Evolutionary conservation across 768 basidiomycete genomes (phyloP).

Genomic region (Leccinum aurantiacum): DNA sequence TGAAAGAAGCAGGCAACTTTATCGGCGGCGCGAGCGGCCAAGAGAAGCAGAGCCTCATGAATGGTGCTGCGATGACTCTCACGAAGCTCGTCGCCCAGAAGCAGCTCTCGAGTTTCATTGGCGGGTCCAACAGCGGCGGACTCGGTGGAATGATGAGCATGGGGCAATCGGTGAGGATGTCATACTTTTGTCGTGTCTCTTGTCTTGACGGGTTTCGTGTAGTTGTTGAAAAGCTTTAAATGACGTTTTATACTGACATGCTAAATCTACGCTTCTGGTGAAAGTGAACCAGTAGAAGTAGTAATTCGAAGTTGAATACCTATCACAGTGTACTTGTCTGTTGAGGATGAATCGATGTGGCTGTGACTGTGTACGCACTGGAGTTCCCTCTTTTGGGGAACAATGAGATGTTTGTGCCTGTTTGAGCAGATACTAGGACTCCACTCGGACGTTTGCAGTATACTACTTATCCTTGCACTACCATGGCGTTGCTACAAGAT

Average conservation of each 20-base stretch:
- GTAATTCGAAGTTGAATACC: too few relatives aligned
- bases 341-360: too few relatives aligned
- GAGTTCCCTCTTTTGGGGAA: too few relatives aligned
- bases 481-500: too few relatives aligned
- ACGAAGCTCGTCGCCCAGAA: conserved; percentile 82
- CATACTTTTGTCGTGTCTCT: not conserved
- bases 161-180: conserved; percentile 42
- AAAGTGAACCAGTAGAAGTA: too few relatives aligned
- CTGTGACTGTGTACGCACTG: too few relatives aligned
- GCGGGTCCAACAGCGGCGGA: conserved; percentile 71
- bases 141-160: conserved; percentile 55
- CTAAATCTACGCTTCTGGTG: not conserved
- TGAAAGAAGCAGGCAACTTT: conserved; percentile 76
- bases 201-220: not conserved
- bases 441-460: too few relatives aligned
- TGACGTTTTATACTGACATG: not conserved
- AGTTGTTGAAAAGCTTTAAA: conserved; percentile 21
- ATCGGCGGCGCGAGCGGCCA: conserved; percentile 65
- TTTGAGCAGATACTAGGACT: too few relatives aligned
- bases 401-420: too few relatives aligned
- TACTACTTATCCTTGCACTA: too few relatives aligned
- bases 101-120: conserved; percentile 40
- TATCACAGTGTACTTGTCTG: too few relatives aligned
- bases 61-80: conserved; percentile 80
- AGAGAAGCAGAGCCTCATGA: conserved; percentile 78